These are phyloP conservation scores for Curvularia spicifera DNA, from an alignment of 2,329 filamentous ascomycete genomes.

Conservation along the genomic window DNA sequence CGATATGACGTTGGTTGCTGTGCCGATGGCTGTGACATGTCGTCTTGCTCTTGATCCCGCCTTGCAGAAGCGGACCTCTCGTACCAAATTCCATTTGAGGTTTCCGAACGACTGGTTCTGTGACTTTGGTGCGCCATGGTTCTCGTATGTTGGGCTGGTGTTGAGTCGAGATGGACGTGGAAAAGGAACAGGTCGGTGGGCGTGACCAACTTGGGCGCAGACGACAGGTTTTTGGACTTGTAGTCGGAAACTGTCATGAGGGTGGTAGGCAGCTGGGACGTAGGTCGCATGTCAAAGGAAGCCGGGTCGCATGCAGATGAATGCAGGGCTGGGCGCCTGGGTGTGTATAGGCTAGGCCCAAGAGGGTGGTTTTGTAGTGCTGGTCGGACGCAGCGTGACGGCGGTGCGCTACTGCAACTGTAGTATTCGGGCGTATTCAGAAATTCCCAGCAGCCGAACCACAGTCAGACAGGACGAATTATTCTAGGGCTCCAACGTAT, in stretches of 20 bases:
- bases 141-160: constrained; percentile 15
- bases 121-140: constrained; percentile 33
- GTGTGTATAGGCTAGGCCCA: constrained; percentile 27
- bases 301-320: constrained; percentile 29
- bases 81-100: constrained; percentile 43
- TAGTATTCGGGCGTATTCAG: constrained; percentile 36
- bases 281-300: constrained; percentile 42
- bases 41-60: constrained; percentile 20
- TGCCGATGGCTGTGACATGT: constrained; percentile 31
- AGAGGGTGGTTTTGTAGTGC: constrained; percentile 26
- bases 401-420: constrained; percentile 43
- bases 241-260: constrained; percentile 32
- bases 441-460: constrained; percentile 29
- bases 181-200: constrained; percentile 28
- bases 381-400: constrained; percentile 28
- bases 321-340: constrained; percentile 37
- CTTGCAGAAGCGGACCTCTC: constrained; percentile 31
- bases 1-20: constrained; percentile 39
- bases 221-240: constrained; percentile 32
- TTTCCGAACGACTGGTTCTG: constrained; percentile 23
- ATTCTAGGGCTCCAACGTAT: constrained; percentile 22
- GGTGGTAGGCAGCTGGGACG: constrained; percentile 38
- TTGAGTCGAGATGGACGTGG: constrained; percentile 21
- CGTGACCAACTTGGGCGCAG: constrained; percentile 27
- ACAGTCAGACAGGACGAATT: constrained; percentile 21